Evolutionary conservation across 768 basidiomycete genomes (phyloP).

Genomic region (Leccinum sublutescens): DNA sequence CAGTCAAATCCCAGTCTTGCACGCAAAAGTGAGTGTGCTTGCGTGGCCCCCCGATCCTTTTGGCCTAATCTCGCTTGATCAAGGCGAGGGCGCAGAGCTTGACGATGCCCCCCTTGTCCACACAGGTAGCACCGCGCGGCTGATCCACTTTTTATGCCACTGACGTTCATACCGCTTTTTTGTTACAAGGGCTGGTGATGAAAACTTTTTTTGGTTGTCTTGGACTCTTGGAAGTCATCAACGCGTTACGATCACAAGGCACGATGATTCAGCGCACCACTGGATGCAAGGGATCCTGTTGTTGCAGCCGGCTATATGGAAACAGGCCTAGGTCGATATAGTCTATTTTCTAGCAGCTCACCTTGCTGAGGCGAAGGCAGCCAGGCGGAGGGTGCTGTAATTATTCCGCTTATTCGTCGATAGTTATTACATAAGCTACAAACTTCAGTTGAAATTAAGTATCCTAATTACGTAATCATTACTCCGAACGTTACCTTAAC

Average conservation of each 20-base stretch:
- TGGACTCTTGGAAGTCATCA: background rate
- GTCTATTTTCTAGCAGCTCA: background rate
- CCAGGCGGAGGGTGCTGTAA: background rate
- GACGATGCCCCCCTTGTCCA: too few species aligned
- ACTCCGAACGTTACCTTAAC: too few species aligned
- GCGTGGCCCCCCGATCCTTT: too few species aligned
- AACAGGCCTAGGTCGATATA: background rate
- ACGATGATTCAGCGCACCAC: background rate
- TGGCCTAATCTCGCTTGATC: too few species aligned
- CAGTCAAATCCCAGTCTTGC: too few species aligned
- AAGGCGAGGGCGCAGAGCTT: too few species aligned
- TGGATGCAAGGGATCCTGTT: background rate
- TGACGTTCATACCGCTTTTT: background rate
- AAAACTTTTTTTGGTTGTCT: background rate
- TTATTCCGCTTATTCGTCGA: too few species aligned
- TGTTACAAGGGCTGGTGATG: background rate
- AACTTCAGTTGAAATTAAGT: too few species aligned
- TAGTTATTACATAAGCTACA: too few species aligned
- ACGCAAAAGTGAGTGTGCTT: too few species aligned
- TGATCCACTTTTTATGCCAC: background rate
- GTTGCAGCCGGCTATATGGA: background rate
- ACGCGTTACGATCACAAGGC: background rate
- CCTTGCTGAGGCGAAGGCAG: background rate
- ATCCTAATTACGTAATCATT: too few species aligned
- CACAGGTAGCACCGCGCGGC: background rate